phyloP scores from a whole-genome alignment of 1,284 basidiomycete genomes.

The Flammula alnicola region DNA sequence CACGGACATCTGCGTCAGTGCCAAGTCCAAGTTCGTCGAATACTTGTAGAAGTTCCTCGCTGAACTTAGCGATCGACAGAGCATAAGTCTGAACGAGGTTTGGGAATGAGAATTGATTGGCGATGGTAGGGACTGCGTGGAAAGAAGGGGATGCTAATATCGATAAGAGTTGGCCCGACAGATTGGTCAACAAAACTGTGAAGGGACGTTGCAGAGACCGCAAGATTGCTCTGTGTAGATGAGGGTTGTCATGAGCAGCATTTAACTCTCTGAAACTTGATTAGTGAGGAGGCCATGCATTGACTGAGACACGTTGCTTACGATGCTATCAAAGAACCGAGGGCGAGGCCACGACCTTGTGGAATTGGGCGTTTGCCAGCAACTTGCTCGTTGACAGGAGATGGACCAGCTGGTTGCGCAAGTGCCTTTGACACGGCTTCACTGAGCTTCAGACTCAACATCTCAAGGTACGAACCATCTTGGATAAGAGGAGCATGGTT shows the following conservation, averaged over 20 bases:
- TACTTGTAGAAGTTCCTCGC: conserved; percentile 70
- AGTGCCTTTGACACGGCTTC: conserved; percentile 81
- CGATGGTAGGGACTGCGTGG: conserved; percentile 53
- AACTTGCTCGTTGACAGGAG: conserved; percentile 52
- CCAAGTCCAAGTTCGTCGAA: conserved; percentile 70
- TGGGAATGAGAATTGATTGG: conserved; percentile 51
- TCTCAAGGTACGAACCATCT: conserved; percentile 79
- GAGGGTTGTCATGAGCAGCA: conserved; percentile 61
- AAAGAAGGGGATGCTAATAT: conserved; percentile 69
- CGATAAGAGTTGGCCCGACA: conserved; percentile 68
- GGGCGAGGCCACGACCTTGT: conserved; percentile 62
- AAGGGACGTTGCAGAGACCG: conserved; percentile 76
- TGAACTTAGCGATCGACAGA: conserved; percentile 65
- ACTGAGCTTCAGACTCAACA: conserved; percentile 73
- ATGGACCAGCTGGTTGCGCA: conserved; percentile 61
- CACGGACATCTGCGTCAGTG: conserved; percentile 59
- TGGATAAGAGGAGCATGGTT: conserved; percentile 59
- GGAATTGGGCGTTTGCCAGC: conserved; percentile 72
- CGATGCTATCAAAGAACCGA: conserved; percentile 72
- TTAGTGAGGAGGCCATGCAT: conserved; percentile 20
- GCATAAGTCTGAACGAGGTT: conserved; percentile 76
- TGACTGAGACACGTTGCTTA: conserved; percentile 42
- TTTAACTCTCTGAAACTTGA: conserved; percentile 61
- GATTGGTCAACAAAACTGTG: conserved; percentile 70
- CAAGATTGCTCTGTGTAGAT: conserved; percentile 70